phyloP scores from a whole-genome alignment of 768 basidiomycete genomes.

The Phanerochaete carnosa region DNA sequence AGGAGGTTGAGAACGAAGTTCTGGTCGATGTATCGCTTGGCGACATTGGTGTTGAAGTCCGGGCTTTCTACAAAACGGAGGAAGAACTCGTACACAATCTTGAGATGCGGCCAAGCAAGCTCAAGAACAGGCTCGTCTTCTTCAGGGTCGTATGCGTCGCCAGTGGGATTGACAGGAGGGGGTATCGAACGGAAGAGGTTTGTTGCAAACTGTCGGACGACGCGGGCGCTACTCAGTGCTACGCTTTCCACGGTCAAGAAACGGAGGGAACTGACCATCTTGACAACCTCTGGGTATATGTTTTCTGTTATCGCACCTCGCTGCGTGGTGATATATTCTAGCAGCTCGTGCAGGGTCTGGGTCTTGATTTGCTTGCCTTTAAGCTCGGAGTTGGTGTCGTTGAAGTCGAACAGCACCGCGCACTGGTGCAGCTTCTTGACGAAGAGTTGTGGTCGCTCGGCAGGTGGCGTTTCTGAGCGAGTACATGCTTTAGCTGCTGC shows the following conservation, averaged over 20 bases:
- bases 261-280: constrained; percentile 68
- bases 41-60: constrained; percentile 97
- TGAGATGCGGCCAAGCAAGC: constrained; percentile 98
- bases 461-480: constrained; percentile 79
- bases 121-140: constrained; percentile 99
- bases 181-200: constrained; percentile 99
- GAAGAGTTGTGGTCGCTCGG: constrained; percentile 88
- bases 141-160: constrained; percentile 98
- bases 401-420: constrained; percentile 97
- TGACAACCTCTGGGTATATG: constrained; percentile 98
- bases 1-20: constrained; percentile 93
- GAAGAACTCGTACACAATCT: constrained; percentile 99
- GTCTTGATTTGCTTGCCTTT: constrained; percentile 99
- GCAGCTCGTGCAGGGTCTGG: constrained; percentile 95
- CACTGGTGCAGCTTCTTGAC: constrained; percentile 95
- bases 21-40: constrained; percentile 97
- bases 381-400: constrained; percentile 93
- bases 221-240: neutral
- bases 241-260: neutral
- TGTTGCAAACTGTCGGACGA: constrained; percentile 73
- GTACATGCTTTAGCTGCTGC: constrained; percentile 13
- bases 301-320: constrained; percentile 94
- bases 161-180: constrained; percentile 96
- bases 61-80: constrained; percentile 96
- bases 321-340: constrained; percentile 98